Percentiles rank a stretch among this genome's conserved stretches.
Conservation (phyloP, 768 basidiomycete species). For the Lentinula sp. region DNA sequence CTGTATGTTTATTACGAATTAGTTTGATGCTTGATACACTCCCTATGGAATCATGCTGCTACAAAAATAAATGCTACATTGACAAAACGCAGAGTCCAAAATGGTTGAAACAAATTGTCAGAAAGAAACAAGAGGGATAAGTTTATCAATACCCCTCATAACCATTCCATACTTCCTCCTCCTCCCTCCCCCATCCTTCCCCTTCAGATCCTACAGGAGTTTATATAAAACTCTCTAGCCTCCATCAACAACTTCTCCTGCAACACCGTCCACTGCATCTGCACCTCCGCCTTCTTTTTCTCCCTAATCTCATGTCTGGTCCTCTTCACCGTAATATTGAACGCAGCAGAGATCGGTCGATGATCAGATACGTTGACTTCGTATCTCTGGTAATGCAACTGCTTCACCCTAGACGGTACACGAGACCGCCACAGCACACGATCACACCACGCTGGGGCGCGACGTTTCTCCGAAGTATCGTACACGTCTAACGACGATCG, state of each 20-base stretch:
- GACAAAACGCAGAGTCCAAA: background rate
- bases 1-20: too few species aligned
- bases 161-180: background rate
- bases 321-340: conserved; percentile 67
- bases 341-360: conserved; percentile 79
- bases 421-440: conserved; percentile 76
- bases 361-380: conserved; percentile 90
- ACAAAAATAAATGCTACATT: conserved; percentile 4
- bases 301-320: conserved; percentile 55
- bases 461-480: conserved; percentile 84
- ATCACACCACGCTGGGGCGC: conserved; percentile 96
- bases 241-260: conserved; percentile 32
- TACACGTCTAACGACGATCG: conserved; percentile 69
- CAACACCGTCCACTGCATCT: conserved; percentile 47
- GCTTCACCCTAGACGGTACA: conserved; percentile 49
- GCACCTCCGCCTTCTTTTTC: conserved; percentile 49
- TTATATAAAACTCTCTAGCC: conserved; percentile 36
- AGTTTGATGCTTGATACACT: background rate
- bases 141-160: background rate
- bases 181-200: background rate
- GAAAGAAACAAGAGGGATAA: background rate
- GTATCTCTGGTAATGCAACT: conserved; percentile 73
- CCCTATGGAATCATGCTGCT: background rate
- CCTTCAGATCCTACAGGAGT: background rate
- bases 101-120: background rate